These are phyloP conservation scores for Apiospora sp. DNA, from an alignment of 2,329 filamentous ascomycete genomes.

Conservation along the genomic window DNA sequence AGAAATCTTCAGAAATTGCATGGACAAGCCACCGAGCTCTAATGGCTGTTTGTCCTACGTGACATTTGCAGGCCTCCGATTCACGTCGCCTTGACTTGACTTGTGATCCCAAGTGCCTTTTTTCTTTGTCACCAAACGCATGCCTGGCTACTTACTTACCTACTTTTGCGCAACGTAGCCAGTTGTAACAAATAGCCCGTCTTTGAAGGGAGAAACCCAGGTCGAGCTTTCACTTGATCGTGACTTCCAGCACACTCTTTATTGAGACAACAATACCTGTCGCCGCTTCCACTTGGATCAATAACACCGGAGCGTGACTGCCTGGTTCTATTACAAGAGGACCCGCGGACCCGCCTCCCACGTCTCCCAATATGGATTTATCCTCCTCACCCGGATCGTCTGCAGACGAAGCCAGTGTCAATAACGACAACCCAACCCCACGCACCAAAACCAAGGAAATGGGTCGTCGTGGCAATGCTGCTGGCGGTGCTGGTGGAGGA, in stretches of 20 bases:
- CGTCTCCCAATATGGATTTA: conserved; percentile 15
- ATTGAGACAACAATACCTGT: background rate
- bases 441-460: conserved; percentile 18
- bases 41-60: conserved; percentile 3
- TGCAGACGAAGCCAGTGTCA: conserved; percentile 26
- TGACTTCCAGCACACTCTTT: conserved; percentile 14
- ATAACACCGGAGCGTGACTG: background rate
- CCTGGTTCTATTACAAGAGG: background rate
- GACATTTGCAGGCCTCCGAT: background rate
- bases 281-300: background rate
- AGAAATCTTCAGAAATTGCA: background rate
- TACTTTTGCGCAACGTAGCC: background rate
- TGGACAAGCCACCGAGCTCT: conserved; percentile 3
- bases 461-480: conserved; percentile 1
- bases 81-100: background rate
- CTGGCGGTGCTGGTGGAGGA: background rate
- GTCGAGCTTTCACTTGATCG: background rate
- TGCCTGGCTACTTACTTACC: background rate
- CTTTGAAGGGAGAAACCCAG: background rate
- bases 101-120: background rate
- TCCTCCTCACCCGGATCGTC: conserved; percentile 23
- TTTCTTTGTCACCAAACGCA: background rate
- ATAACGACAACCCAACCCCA: conserved; percentile 20
- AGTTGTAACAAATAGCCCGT: background rate
- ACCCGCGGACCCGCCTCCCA: background rate